Evolutionary conservation across 2,329 filamentous ascomycete species (phyloP), one percentile per base, ranked within the genome.

Genomic region (Fusarium goolgardi): DNA sequence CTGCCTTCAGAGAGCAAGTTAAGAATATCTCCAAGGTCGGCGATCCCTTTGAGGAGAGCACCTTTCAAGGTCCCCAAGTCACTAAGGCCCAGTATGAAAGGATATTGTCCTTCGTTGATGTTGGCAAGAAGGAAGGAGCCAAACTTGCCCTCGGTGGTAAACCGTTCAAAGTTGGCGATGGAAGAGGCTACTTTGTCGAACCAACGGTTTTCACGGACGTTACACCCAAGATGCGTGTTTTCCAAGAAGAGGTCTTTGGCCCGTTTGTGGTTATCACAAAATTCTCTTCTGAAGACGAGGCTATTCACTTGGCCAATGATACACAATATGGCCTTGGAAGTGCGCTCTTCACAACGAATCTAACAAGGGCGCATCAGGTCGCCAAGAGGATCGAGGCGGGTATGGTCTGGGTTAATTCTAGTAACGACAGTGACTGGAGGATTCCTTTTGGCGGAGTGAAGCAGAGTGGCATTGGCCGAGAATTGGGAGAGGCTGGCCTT

Each of bases 41-140:
- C 55, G 87, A 93, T 73, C 91, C 90, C 0, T 93, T 92, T 76
- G 83, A 84, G 7, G 86, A 90, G 68, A 82, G 81, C 37, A 92
- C 90, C 1, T 91, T 90, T 80, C 91, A 93, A 74, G 91, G 91
- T 1, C 91, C 91, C 0, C 91, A 93, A 73, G 86, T 93, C 45
- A 90, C 89, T 7, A 90, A 90, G 75, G 78, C 82, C 10, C 91
- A 94, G 75, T 91, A 90, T 71, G 90, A 93, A 51, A 83, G 87
- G 39, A 85, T 95, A 4, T 81, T 94, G 29, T 83, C 83, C 1
- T 95, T 90, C 75, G 88, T 94, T 44, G 86, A 93, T 56, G 75
- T 83, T 8, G 91, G 90, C 20, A 91, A 91, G 73, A 83, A 83
- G 6, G 89, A 92, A 74, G 91, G 91, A n/a, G 90, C 90, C 1